A percentile compares a stretch with the other conserved stretches of the same genome.
phyloP scores from a whole-genome alignment of 768 basidiomycete genomes.

The Tylopilus vinaceipallidus region DNA sequence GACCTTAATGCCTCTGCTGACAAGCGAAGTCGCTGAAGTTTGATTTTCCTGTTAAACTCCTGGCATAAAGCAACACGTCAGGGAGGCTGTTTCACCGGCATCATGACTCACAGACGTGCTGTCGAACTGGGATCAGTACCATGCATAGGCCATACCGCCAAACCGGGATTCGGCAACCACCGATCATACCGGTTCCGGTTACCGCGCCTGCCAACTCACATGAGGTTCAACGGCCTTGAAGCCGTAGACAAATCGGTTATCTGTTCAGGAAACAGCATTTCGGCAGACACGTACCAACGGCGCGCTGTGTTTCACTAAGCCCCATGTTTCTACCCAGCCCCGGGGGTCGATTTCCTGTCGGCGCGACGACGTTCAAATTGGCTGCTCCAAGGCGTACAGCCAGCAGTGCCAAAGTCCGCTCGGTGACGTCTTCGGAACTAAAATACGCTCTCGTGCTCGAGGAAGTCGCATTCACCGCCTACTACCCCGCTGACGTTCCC shows the following conservation, averaged over 20 bases:
- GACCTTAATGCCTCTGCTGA: no score
- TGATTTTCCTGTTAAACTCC: no score
- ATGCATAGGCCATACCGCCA: no score
- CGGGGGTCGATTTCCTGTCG: constrained; percentile 52
- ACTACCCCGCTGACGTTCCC: constrained; percentile 55
- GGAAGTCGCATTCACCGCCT: constrained; percentile 63
- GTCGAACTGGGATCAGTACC: no score
- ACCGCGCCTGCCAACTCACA: background rate
- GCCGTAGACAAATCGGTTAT: no score
- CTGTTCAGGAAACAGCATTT: background rate
- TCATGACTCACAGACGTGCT: no score
- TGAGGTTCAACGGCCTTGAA: background rate
- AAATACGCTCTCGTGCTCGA: constrained; percentile 52
- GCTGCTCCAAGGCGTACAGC: constrained; percentile 40
- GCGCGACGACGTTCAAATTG: constrained; percentile 56
- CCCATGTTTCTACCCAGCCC: constrained; percentile 43
- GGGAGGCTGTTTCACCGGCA: no score
- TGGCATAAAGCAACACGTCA: no score
- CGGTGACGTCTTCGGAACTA: constrained; percentile 18
- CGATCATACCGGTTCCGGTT: background rate
- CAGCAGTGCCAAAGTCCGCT: constrained; percentile 41
- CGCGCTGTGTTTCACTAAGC: background rate
- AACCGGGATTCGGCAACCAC: no score
- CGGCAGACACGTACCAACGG: background rate
- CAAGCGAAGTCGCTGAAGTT: no score